Conservation (phyloP, 129 eudicot species). For the Artemisia tridentata region DNA sequence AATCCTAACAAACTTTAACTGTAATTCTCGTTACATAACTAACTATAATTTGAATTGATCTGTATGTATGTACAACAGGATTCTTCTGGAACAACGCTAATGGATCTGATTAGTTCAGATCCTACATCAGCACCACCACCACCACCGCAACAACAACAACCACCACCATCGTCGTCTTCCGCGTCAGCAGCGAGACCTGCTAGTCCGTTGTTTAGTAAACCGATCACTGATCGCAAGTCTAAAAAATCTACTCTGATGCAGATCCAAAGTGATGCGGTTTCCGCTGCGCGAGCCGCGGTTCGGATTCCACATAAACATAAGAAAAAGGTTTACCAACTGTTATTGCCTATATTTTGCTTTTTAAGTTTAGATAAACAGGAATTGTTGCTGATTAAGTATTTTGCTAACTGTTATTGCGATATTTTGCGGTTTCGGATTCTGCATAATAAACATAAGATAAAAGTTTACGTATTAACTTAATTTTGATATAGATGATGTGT, state of each 20-base stretch:
- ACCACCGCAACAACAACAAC: conserved; percentile 10
- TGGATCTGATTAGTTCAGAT: conserved; percentile 96
- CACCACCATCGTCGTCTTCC: conserved; percentile 21
- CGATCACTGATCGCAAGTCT: conserved; percentile 60
- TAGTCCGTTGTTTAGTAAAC: conserved; percentile 35
- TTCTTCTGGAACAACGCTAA: conserved; percentile 85
- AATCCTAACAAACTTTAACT: background rate
- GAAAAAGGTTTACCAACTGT: conserved; percentile 54
- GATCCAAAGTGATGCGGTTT: conserved; percentile 89
- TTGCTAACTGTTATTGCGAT: no score
- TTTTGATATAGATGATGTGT: no score
- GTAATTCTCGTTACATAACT: no score
- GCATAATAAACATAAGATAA: no score
- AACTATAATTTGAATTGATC: background rate
- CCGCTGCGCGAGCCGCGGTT: conserved; percentile 85
- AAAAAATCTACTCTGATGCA: conserved; percentile 82
- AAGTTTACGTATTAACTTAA: no score
- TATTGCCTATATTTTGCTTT: background rate
- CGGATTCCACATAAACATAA: conserved; percentile 73
- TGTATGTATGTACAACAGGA: conserved; percentile 47
- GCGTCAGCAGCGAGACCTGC: conserved; percentile 35
- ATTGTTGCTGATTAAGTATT: no score
- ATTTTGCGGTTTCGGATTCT: no score
- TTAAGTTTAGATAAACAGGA: no score
- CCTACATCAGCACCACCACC: conserved; percentile 48